Evolutionary conservation across 176 grass and related monocot species (phyloP).

Genomic region (Phragmites australis): DNA sequence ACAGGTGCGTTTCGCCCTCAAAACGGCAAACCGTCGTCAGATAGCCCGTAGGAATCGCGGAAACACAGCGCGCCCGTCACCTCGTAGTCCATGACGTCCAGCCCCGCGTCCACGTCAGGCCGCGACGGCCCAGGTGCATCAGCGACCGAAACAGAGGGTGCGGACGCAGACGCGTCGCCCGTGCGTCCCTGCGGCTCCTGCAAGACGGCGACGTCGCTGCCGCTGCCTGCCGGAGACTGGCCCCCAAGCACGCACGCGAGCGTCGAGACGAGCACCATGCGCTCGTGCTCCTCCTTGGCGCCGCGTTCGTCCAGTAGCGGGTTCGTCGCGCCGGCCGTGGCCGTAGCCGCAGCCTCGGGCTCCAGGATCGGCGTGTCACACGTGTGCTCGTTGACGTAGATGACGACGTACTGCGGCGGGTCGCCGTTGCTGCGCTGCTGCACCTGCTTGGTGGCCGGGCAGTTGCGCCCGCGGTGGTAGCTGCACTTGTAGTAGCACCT

Average conservation of each 20-base stretch:
- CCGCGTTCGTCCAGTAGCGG: background rate
- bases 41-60: constrained; percentile 1
- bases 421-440: constrained; percentile 46
- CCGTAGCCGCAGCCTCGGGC: background rate
- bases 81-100: constrained; percentile 58
- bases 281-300: constrained; percentile 45
- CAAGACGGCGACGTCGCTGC: background rate
- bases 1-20: background rate
- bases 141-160: background rate
- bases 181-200: background rate
- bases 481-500: constrained; percentile 77
- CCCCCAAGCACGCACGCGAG: constrained; percentile 44
- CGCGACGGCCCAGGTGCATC: background rate
- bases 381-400: constrained; percentile 60
- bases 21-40: background rate
- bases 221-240: background rate
- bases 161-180: background rate
- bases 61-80: constrained; percentile 7
- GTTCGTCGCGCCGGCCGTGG: background rate
- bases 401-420: constrained; percentile 35
- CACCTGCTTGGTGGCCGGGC: constrained; percentile 67
- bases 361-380: constrained; percentile 35
- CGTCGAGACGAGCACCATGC: constrained; percentile 43
- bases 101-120: background rate
- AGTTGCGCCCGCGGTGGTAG: constrained; percentile 45